Conservation (phyloP, 164 flowering plant species). For the Tetrastigma voinierianum region DNA sequence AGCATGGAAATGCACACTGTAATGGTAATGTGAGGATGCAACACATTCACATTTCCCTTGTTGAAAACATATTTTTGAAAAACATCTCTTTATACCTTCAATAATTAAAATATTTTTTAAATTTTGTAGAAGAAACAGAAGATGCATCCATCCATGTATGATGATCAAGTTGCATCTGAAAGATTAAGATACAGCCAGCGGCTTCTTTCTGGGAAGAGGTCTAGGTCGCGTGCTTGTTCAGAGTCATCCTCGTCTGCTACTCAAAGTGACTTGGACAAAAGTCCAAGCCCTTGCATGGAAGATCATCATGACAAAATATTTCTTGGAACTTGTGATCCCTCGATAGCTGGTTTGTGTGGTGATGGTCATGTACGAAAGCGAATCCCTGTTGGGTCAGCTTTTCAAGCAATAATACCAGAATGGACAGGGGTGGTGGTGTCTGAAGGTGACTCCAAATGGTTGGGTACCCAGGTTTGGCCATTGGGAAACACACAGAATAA, state of each 20-base stretch:
- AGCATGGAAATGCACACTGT: too few relatives aligned
- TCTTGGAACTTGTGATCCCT: slow-evolving; percentile 19
- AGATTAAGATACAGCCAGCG: slow-evolving; percentile 42
- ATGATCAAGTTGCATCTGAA: slow-evolving; percentile 43
- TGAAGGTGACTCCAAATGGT: slow-evolving; percentile 71
- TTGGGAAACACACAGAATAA: slow-evolving; percentile 16
- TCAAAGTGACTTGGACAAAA: slow-evolving; percentile 18
- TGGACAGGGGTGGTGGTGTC: slow-evolving; percentile 47
- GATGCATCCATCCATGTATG: slow-evolving; percentile 82
- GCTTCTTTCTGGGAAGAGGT: slow-evolving; percentile 27
- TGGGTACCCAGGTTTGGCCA: slow-evolving; percentile 78
- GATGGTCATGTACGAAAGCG: slow-evolving; percentile 19
- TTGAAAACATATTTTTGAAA: too few relatives aligned
- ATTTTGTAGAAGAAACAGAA: slow-evolving; percentile 58
- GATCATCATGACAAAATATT: slow-evolving; percentile 6
- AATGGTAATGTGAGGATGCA: too few relatives aligned
- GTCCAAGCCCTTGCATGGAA: slow-evolving; percentile 5
- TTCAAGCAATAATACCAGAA: slow-evolving; percentile 70
- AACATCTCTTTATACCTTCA: too few relatives aligned
- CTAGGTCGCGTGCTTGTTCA: slow-evolving; percentile 19
- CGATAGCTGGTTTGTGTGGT: slow-evolving; percentile 10
- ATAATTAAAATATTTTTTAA: slow-evolving; percentile 1
- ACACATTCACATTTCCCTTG: too few relatives aligned
- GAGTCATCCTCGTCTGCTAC: slow-evolving; percentile 22
- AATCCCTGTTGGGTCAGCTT: slow-evolving; percentile 51